phyloP scores from a whole-genome alignment of 768 basidiomycete species.

The Phylloporus rhodoxanthus region DNA sequence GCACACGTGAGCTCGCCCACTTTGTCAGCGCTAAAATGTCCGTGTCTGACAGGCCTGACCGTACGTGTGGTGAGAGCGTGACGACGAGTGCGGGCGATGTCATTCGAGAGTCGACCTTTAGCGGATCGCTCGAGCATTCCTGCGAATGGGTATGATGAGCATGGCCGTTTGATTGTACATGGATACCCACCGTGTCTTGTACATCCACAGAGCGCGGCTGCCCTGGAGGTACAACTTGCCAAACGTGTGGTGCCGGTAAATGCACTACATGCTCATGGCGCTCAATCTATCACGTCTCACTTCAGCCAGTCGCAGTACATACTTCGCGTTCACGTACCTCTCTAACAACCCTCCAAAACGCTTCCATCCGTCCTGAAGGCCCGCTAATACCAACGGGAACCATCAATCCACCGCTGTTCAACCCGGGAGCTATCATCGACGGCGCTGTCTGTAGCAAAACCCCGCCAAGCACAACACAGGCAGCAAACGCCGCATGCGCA shows the following conservation, averaged over 20 bases:
- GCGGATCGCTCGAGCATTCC: slow-evolving; percentile 1
- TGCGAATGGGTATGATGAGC: slow-evolving; percentile 1
- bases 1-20: slow-evolving; percentile 71
- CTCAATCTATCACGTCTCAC: slow-evolving; percentile 53
- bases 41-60: slow-evolving; percentile 56
- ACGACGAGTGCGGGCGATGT: slow-evolving; percentile 52
- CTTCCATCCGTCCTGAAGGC: slow-evolving; percentile 66
- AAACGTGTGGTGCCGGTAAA: slow-evolving; percentile 80
- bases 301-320: background rate
- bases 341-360: slow-evolving; percentile 72
- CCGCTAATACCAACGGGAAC: slow-evolving; percentile 4
- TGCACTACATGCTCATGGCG: slow-evolving; percentile 79
- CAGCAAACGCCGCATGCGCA: slow-evolving; percentile 78
- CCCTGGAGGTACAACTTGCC: slow-evolving; percentile 64
- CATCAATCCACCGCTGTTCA: slow-evolving; percentile 11
- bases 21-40: slow-evolving; percentile 67
- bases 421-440: slow-evolving; percentile 19
- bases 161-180: slow-evolving; percentile 9
- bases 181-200: background rate
- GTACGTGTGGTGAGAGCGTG: slow-evolving; percentile 76
- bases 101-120: background rate
- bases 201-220: slow-evolving; percentile 16
- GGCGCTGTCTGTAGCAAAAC: slow-evolving; percentile 90
- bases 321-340: slow-evolving; percentile 48
- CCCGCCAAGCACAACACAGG: slow-evolving; percentile 76